Evolutionary conservation across 2,329 filamentous ascomycete genomes (phyloP), one percentile per base, ranked within the genome.

Genomic region (Talaromyces pinophilus): DNA sequence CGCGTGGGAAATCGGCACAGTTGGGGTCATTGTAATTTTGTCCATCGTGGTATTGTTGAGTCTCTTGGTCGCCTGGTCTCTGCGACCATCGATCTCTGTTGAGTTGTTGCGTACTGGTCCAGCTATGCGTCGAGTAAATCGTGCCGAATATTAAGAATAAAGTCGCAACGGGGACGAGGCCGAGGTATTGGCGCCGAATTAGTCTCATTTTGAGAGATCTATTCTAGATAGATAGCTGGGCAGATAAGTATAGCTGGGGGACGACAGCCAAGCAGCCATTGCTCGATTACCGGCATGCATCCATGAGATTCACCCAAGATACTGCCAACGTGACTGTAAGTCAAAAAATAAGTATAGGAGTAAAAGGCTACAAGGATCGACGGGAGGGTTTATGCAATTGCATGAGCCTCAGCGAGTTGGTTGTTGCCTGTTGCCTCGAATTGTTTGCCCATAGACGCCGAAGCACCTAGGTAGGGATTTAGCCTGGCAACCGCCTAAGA

Each of bases 1-100:
- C 79, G 69, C 17, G 71, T 71, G 25, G 82, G 55, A 74, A 81
- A 65, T 19, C 42, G 19, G 28, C 35, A 40, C 64, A 66, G 44
- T 42, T 44, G 4, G 40, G 35, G 28, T 59, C 60, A 2, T 61
- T 28, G n/a, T 30, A 28, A 13, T 60, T 60, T 44, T 60, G 57
- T 10, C 40, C 57, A 22, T 19, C n/a, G 57, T 60, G 57, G 10
- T n/a, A n/a, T 22, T 54, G 57, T 44, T 42, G 42, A 5, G 33
- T 42, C 17, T 42, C 8, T 35, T 52, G 44, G 10, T 60, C 46
- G 59, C 46, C 60, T 30, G 42, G 38, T 50, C 22, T 44, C 33
- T 55, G 38, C 60, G 59, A 42, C 30, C 38, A 57, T 19, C 30
- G 54, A 48, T 60, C 46, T 17, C 22, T 33, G 48, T 60, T 50